These are phyloP conservation scores for Fusarium incarnatum DNA, from an alignment of 2,329 filamentous ascomycete genomes.

Conservation along the genomic window DNA sequence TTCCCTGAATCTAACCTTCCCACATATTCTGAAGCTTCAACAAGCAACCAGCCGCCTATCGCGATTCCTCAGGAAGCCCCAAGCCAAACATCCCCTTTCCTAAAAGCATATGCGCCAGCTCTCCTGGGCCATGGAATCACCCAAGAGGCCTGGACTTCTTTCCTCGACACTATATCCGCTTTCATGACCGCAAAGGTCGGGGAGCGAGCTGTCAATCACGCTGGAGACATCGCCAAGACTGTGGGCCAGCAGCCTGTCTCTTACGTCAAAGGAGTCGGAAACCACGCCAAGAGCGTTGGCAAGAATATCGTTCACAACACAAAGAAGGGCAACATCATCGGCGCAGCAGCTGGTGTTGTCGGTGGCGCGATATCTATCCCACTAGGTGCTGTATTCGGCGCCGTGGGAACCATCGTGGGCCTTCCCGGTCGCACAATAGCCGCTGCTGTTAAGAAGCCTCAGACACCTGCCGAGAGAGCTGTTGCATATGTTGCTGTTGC, in stretches of 20 bases:
- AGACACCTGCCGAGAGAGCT: slow-evolving; percentile 56
- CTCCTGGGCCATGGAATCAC: slow-evolving; percentile 56
- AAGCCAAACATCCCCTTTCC: slow-evolving; percentile 52
- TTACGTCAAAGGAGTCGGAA: slow-evolving; percentile 52
- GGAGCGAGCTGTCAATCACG: slow-evolving; percentile 57
- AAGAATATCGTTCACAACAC: slow-evolving; percentile 52
- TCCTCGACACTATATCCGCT: slow-evolving; percentile 57
- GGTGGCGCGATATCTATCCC: slow-evolving; percentile 56
- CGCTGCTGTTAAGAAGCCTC: slow-evolving; percentile 53
- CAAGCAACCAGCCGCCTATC: slow-evolving; percentile 48
- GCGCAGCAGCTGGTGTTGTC: slow-evolving; percentile 52
- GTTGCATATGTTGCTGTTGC: slow-evolving; percentile 56
- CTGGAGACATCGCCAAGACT: slow-evolving; percentile 54
- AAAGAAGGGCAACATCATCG: slow-evolving; percentile 55
- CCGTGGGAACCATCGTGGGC: slow-evolving; percentile 50
- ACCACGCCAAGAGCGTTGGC: slow-evolving; percentile 54
- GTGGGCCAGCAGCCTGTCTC: slow-evolving; percentile 52
- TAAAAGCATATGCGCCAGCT: slow-evolving; percentile 53
- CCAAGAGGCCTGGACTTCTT: slow-evolving; percentile 50
- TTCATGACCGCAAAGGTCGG: slow-evolving; percentile 60
- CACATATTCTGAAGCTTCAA: slow-evolving; percentile 45
- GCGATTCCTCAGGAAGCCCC: slow-evolving; percentile 56
- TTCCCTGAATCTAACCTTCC: slow-evolving; percentile 53
- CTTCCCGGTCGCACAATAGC: slow-evolving; percentile 52
- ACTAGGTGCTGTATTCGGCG: slow-evolving; percentile 52